These are phyloP conservation scores for Xylariaceae sp. DNA, from an alignment of 2,329 filamentous ascomycete genomes.

Conservation along the genomic window DNA sequence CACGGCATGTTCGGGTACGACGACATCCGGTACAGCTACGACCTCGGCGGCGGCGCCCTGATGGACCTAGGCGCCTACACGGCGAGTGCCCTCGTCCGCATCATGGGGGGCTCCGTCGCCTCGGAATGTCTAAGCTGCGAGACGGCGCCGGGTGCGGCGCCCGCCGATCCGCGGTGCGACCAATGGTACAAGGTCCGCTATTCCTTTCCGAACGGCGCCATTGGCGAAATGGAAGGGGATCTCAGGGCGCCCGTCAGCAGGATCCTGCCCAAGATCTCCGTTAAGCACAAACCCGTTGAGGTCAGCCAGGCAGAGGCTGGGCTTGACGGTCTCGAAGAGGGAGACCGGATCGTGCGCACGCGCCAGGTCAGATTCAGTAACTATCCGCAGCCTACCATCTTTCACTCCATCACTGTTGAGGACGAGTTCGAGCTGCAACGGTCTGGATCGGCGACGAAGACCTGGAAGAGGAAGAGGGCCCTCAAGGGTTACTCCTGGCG, in stretches of 20 bases:
- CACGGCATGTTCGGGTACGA: conserved; percentile 29
- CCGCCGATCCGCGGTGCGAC: conserved; percentile 24
- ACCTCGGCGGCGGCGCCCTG: conserved; percentile 37
- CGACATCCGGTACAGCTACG: conserved; percentile 41
- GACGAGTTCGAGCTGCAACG: conserved; percentile 25
- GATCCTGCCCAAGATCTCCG: conserved; percentile 17
- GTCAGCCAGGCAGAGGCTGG: conserved; percentile 15
- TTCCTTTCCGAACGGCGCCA: conserved; percentile 30
- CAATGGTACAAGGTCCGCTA: conserved; percentile 29
- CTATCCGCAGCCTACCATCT: conserved; percentile 15
- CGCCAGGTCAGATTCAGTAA: conserved; percentile 22
- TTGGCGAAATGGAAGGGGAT: conserved; percentile 29
- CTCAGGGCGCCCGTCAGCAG: conserved; percentile 20
- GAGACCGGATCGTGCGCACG: conserved; percentile 21
- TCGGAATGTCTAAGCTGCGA: conserved; percentile 29
- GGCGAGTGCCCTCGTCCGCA: conserved; percentile 27
- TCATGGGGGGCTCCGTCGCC: conserved; percentile 30
- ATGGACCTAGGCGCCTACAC: conserved; percentile 35
- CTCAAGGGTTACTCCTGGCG: conserved; percentile 22
- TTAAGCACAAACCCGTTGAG: conserved; percentile 20
- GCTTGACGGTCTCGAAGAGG: conserved; percentile 11
- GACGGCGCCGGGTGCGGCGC: conserved; percentile 12
- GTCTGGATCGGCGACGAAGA: conserved; percentile 14
- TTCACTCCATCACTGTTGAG: conserved; percentile 23
- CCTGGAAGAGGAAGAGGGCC: conserved; percentile 20